These are phyloP conservation scores for Ustilago hordei DNA, from an alignment of 1,284 basidiomycete species.

Conservation along the genomic window DNA sequence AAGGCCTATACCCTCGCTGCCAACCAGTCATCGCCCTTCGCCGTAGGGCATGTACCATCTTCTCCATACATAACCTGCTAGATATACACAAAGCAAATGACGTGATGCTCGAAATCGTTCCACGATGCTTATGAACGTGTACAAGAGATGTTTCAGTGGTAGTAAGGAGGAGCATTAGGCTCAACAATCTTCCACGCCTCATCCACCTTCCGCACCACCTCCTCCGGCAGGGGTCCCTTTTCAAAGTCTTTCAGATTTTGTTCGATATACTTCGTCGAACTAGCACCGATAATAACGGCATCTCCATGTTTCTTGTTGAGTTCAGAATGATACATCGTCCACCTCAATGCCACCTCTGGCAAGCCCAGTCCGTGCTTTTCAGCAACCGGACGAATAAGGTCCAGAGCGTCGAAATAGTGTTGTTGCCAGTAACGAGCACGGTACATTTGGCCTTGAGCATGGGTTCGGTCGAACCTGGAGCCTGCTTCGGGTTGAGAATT, in stretches of 20 bases:
- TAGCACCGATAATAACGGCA: constrained; percentile 54
- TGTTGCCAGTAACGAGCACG: constrained; percentile 55
- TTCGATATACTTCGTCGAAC: constrained; percentile 51
- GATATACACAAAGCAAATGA: neutral
- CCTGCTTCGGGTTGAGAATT: constrained; percentile 24
- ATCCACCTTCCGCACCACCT: constrained; percentile 52
- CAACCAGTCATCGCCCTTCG: constrained; percentile 28
- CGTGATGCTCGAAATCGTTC: no score
- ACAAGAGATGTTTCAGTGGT: constrained; percentile 25
- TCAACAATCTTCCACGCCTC: constrained; percentile 55
- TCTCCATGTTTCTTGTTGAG: constrained; percentile 37
- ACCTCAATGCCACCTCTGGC: constrained; percentile 53
- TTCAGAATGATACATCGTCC: constrained; percentile 57
- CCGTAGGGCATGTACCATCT: constrained; percentile 6
- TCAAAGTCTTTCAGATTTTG: constrained; percentile 56
- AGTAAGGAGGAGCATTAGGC: constrained; percentile 42
- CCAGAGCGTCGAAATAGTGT: constrained; percentile 60
- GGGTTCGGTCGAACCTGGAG: constrained; percentile 50
- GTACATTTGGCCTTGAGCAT: constrained; percentile 53
- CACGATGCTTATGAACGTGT: no score
- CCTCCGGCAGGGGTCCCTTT: constrained; percentile 39
- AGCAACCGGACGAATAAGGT: constrained; percentile 60
- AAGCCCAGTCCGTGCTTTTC: constrained; percentile 39
- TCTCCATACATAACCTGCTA: neutral
- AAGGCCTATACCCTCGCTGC: constrained; percentile 42